Base-by-base conservation (phyloP, 2,329 filamentous ascomycete species). In the Botrytis fabae region DNA sequence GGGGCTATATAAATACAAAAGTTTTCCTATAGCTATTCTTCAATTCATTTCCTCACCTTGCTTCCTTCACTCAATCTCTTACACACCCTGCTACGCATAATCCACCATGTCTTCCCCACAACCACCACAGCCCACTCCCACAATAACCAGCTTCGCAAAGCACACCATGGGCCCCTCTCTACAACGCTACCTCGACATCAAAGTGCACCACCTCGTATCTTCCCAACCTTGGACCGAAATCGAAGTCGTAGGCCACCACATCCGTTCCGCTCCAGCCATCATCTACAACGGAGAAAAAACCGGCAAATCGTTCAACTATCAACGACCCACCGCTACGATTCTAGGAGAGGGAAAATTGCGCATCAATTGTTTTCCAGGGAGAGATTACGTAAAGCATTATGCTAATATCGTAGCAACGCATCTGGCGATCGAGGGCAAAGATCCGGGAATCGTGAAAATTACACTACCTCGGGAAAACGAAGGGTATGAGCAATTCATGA, bases 281-380 rank as follows among this genome's bases (percentile, higher is more conserved):
- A 66, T 66, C 4, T 51, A 40, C 8, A 35, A 54, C 8, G 10
- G 18, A 0, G 64, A 66, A 40, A 66, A 66, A 14, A 54, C 18
- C 14, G 64, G 40, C 6, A 66, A 66, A 66, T 10, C 32, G 1
- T 66, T 66, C 6, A 66, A 66, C 9, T n/a, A 16, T 35, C 64
- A 66, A 28, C 64, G 64, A 51, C 64, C 64, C 46, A 66, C 64
- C 1, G 64, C 64, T 3, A 66, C 46, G 7, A 66, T 54, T 2
- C 14, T 54, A 0, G 32, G 2, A 25, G 32, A 3, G 14, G 46
- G 48, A n/a, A 66, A 28, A 28, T 1, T 66, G 2, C 44, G 46
- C 46, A 66, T 66, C 32, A 66, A 40, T 51, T 66, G 64, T 38
- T 66, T 66, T 12, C 64, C 64, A 16, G 64, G 64, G 8, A 7